phyloP scores from a whole-genome alignment of 768 basidiomycete genomes.

The Pleurotus pulmonarius region DNA sequence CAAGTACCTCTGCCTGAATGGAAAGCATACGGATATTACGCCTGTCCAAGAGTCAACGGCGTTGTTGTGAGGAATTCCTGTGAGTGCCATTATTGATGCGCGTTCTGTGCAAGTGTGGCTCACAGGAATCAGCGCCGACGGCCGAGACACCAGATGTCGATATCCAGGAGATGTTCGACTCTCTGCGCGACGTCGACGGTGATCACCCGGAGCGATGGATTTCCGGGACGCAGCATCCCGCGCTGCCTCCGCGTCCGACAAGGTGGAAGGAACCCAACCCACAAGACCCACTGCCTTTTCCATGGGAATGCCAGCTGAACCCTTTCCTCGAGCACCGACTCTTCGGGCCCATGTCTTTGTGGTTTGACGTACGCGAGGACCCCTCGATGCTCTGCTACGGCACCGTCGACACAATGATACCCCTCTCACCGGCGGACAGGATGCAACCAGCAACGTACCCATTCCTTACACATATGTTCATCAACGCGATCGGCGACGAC shows the following conservation, averaged over 20 bases:
- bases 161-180: constrained; percentile 27
- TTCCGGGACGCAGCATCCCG: constrained; percentile 40
- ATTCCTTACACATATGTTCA: constrained; percentile 52
- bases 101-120: not conserved
- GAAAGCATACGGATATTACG: constrained; percentile 55
- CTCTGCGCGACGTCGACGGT: constrained; percentile 26
- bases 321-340: constrained; percentile 48
- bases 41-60: constrained; percentile 39
- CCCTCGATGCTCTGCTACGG: constrained; percentile 24
- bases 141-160: constrained; percentile 18
- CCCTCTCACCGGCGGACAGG: constrained; percentile 30
- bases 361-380: constrained; percentile 42
- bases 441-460: constrained; percentile 67
- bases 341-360: constrained; percentile 36
- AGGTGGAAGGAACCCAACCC: constrained; percentile 40
- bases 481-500: constrained; percentile 51
- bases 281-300: constrained; percentile 36
- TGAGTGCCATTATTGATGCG: constrained; percentile 23
- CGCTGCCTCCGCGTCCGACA: constrained; percentile 45
- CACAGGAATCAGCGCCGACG: constrained; percentile 15
- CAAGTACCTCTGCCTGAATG: constrained; percentile 34
- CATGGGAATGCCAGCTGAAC: constrained; percentile 51
- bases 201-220: constrained; percentile 46
- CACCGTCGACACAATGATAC: constrained; percentile 22
- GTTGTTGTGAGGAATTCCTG: constrained; percentile 39